These are phyloP conservation scores for Globisporangium megalacanthum DNA, from an alignment of 352 stramenopile species.

Conservation along the genomic window DNA sequence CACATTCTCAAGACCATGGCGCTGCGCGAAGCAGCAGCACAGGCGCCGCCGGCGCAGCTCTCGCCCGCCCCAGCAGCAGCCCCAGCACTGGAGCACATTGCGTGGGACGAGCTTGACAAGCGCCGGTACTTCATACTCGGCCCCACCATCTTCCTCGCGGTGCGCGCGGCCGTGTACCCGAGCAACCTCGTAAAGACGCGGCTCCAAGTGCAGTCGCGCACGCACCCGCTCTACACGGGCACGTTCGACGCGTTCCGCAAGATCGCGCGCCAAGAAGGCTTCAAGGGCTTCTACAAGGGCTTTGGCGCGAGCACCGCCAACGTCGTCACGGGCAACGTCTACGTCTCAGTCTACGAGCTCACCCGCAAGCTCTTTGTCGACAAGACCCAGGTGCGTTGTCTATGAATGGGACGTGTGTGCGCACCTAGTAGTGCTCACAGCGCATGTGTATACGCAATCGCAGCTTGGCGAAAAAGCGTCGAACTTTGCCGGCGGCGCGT, in stretches of 20 bases:
- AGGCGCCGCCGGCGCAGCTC: background rate
- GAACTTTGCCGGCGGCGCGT: conserved; percentile 76
- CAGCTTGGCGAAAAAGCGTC: conserved; percentile 52
- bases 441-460: background rate
- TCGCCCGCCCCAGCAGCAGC: conserved; percentile 3
- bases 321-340: conserved; percentile 84
- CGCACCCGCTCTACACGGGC: conserved; percentile 64
- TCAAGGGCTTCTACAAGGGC: conserved; percentile 80
- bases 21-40: background rate
- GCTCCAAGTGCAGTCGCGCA: conserved; percentile 77
- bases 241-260: conserved; percentile 83
- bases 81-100: conserved; percentile 64
- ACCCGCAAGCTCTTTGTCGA: conserved; percentile 65
- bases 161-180: conserved; percentile 82
- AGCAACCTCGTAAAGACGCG: conserved; percentile 88
- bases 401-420: no score
- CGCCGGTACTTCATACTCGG: conserved; percentile 82
- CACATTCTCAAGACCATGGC: background rate
- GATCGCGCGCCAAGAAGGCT: conserved; percentile 72
- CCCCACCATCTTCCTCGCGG: conserved; percentile 73
- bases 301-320: conserved; percentile 85
- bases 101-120: conserved; percentile 89
- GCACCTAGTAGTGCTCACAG: no score
- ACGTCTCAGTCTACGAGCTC: conserved; percentile 87
- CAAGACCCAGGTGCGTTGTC: conserved; percentile 33